Evolutionary conservation across 345 rosid genomes (phyloP).

Genomic region (Fremontodendron californicum): DNA sequence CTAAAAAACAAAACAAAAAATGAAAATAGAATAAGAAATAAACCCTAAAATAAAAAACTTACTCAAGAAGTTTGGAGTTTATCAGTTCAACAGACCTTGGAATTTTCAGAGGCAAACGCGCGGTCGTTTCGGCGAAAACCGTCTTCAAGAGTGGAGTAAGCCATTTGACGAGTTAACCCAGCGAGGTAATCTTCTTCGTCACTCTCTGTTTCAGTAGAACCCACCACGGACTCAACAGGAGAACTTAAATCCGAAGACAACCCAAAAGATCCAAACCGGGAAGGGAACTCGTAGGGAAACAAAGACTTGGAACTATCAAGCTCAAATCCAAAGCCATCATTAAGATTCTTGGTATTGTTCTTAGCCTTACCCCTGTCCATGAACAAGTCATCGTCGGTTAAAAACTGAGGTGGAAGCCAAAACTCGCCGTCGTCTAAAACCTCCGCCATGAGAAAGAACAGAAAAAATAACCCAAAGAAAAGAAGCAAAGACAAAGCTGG

Average conservation of each 20-base stretch:
- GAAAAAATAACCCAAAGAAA: background rate
- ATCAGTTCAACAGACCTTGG: constrained; percentile 29
- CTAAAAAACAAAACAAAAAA: constrained; percentile 16
- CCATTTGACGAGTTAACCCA: constrained; percentile 44
- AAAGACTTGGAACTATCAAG: constrained; percentile 20
- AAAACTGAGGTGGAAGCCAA: constrained; percentile 76
- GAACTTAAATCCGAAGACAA: constrained; percentile 47
- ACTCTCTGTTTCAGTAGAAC: constrained; percentile 59
- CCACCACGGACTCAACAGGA: constrained; percentile 52
- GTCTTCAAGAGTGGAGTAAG: constrained; percentile 36
- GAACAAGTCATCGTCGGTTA: constrained; percentile 55
- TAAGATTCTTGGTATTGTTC: background rate
- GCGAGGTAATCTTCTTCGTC: constrained; percentile 53
- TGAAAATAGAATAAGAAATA: background rate
- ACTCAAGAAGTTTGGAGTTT: background rate
- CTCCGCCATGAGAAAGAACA: constrained; percentile 47
- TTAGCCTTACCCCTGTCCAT: constrained; percentile 18
- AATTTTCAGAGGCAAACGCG: constrained; percentile 14
- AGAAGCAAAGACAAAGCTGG: too few species aligned
- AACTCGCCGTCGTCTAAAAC: constrained; percentile 62
- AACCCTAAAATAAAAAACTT: background rate
- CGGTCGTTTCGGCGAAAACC: constrained; percentile 23
- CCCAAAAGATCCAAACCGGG: constrained; percentile 34
- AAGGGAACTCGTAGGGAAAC: constrained; percentile 29
- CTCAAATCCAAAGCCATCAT: constrained; percentile 17